Conservation (phyloP, 2,329 filamentous ascomycete species). For the Ambrosiella beaveri region DNA sequence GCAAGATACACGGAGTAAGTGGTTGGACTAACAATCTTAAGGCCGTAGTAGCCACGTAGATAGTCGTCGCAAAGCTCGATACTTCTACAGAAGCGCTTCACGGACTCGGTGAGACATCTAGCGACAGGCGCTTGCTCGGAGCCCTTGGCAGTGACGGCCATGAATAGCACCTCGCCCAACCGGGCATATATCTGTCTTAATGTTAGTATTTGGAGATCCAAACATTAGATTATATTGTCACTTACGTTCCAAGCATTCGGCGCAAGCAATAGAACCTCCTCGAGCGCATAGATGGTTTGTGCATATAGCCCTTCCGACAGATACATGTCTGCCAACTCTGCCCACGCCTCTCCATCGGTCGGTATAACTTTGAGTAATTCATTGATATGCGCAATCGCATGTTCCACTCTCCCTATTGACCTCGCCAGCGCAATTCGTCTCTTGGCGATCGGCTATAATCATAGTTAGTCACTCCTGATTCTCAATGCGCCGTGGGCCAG, state of each 20-base stretch:
- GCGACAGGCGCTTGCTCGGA: conserved; percentile 14
- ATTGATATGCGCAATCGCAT: conserved; percentile 59
- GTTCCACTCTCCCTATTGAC: conserved; percentile 49
- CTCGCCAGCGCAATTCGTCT: conserved; percentile 64
- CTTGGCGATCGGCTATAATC: conserved; percentile 59
- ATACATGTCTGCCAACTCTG: conserved; percentile 80
- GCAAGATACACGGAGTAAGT: not conserved
- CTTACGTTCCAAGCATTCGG: conserved; percentile 93
- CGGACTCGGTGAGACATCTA: conserved; percentile 48
- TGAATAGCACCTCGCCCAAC: conserved; percentile 66
- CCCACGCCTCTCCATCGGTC: conserved; percentile 85
- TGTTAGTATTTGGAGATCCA: not conserved
- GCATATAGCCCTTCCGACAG: conserved; percentile 58
- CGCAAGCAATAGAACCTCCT: conserved; percentile 72
- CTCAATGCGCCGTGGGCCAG: not conserved
- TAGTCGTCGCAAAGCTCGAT: conserved; percentile 91
- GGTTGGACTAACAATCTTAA: conserved; percentile 49
- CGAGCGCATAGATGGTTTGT: conserved; percentile 74
- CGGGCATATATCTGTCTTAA: conserved; percentile 60
- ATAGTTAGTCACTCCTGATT: conserved; percentile 18
- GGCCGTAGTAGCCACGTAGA: conserved; percentile 76
- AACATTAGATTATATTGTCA: not conserved
- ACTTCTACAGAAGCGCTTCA: conserved; percentile 76
- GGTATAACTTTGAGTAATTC: conserved; percentile 67
- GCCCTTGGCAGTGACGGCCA: conserved; percentile 36